Conservation (phyloP, 2,329 filamentous ascomycete genomes). For the Apiospora saccharicola region DNA sequence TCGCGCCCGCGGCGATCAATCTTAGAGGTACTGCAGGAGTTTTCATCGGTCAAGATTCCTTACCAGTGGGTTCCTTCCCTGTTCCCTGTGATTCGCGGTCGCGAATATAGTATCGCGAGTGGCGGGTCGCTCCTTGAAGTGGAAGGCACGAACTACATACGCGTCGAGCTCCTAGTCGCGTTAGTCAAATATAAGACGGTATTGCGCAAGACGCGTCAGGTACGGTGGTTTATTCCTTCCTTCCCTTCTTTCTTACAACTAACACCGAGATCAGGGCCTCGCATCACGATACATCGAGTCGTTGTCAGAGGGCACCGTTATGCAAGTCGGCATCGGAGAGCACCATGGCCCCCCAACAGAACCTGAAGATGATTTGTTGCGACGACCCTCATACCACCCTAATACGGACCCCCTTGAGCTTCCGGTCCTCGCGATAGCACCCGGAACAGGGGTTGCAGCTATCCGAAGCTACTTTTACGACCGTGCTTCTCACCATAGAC, state of each 20-base stretch:
- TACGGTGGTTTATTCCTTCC: too few species aligned
- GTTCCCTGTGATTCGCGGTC: conserved; percentile 83
- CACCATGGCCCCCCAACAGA: conserved; percentile 40
- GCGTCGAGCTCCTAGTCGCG: conserved; percentile 79
- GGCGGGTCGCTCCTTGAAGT: conserved; percentile 57
- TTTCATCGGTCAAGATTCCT: conserved; percentile 82
- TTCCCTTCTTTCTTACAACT: too few species aligned
- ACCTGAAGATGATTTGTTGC: conserved; percentile 23
- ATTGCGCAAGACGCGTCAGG: conserved; percentile 75
- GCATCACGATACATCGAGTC: conserved; percentile 86
- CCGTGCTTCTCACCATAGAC: conserved; percentile 51
- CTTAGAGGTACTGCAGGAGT: conserved; percentile 90
- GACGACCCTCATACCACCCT: background rate
- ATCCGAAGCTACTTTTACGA: conserved; percentile 83
- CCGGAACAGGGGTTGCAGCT: conserved; percentile 87
- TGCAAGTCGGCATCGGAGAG: conserved; percentile 67
- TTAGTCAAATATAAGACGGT: conserved; percentile 93
- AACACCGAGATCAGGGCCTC: conserved; percentile 65
- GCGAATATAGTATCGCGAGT: conserved; percentile 92
- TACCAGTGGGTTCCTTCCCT: conserved; percentile 74
- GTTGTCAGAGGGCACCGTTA: conserved; percentile 62
- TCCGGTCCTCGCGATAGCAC: conserved; percentile 80
- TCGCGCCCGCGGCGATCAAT: conserved; percentile 89
- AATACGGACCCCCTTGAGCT: background rate
- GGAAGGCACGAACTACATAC: conserved; percentile 43